Evolutionary conservation across 345 rosid species (phyloP).

Genomic region (Syzygium jambos): DNA sequence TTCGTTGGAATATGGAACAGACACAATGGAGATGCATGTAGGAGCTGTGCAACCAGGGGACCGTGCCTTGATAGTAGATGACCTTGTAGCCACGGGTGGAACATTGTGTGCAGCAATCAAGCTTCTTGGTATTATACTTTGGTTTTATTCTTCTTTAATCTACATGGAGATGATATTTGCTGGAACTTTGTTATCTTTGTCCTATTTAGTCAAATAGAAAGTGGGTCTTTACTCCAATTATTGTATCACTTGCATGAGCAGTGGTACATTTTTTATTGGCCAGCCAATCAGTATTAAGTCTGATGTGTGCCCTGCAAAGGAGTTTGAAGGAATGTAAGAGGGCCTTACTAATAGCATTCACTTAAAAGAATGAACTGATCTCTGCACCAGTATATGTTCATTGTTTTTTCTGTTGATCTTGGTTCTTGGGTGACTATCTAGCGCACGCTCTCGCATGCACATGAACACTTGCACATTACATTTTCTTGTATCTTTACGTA

Average conservation of each 20-base stretch:
- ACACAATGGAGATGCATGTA: conserved; percentile 92
- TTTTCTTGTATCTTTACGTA: background rate
- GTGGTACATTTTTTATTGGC: background rate
- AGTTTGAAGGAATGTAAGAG: background rate
- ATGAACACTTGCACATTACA: background rate
- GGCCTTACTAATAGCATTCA: background rate
- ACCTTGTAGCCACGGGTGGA: conserved; percentile 97
- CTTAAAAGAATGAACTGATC: background rate
- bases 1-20: conserved; percentile 94
- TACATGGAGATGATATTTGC: background rate
- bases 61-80: conserved; percentile 77
- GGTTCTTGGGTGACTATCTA: background rate
- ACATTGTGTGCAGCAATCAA: conserved; percentile 86
- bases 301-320: background rate
- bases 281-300: background rate
- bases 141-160: background rate
- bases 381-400: background rate
- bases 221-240: background rate
- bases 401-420: background rate
- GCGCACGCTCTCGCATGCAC: background rate
- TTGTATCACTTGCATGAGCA: background rate
- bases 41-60: conserved; percentile 94
- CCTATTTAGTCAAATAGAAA: background rate
- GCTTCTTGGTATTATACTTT: conserved; percentile 60
- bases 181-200: background rate